Evolutionary conservation across 495 filamentous ascomycete genomes (phyloP), one percentile per base, ranked within the genome.

Genomic region (Baudoinia panamericana): DNA sequence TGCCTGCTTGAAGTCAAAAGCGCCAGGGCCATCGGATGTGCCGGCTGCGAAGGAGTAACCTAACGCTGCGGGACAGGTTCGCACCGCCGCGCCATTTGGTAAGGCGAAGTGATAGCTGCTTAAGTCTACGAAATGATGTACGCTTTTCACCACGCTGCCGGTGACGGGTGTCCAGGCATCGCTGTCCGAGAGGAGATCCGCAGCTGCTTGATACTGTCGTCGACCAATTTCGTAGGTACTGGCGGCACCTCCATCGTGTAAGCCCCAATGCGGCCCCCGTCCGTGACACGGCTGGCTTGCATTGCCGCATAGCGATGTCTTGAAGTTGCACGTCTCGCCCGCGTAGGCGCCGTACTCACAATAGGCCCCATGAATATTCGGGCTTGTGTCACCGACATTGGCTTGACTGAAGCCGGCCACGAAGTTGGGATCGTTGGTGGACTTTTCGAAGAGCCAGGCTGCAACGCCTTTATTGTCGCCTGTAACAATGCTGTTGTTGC

Each of bases 401-500:
- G 90, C 76, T 58, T 95, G 90, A 0, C 86, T 92, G 56, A 97
- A 97, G 9, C 85, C 88, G 2, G 92, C 84, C 13, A 97, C 80
- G 46, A 86, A 93, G n/a, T 68, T 70, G 0, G 76, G 69, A 9
- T 64, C 57, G 0, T 57, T 65, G 9, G 80, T 67, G 31, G 72
- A 78, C 50, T 82, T 70, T 56, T 97, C 88, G 42, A 95, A 82
- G 5, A 90, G 61, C 48, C 77, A 76, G 1, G 88, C 87, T 15
- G 88, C 90, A 4, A 93, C 85, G 11, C 88, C 88, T 61, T 97
- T 97, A 58, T 97, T 97, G 56, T 97, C 88, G 8, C 85, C 90
- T 3, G 85, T 77, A 30, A 93, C 75, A 10, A 95, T 63, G 5
- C 84, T 94, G 56, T 97, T 95, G 59, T 97, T 95, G 41, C 82